phyloP scores from a whole-genome alignment of 2,329 filamentous ascomycete genomes.

The Scedosporium minutisporum region DNA sequence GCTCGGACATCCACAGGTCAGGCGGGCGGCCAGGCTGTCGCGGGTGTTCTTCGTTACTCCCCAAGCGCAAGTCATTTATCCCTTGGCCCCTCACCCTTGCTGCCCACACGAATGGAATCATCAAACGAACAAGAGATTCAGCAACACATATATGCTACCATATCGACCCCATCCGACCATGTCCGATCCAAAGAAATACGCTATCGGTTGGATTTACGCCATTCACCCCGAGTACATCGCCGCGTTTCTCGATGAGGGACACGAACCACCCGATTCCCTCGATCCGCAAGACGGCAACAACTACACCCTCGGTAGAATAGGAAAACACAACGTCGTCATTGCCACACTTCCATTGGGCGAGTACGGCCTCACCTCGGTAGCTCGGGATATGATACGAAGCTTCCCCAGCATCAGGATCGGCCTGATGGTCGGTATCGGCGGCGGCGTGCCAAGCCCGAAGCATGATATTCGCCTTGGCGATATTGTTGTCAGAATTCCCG shows the following conservation, averaged over 20 bases:
- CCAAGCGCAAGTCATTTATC: neutral
- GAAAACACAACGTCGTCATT: constrained; percentile 25
- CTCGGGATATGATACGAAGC: constrained; percentile 17
- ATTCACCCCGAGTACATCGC: constrained; percentile 25
- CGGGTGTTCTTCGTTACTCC: too few relatives aligned
- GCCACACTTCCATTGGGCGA: constrained; percentile 16
- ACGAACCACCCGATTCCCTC: constrained; percentile 18
- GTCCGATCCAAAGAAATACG: constrained; percentile 19
- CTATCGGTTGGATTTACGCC: constrained; percentile 35
- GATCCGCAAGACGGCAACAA: constrained; percentile 15
- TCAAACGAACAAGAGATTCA: too few relatives aligned
- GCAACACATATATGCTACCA: too few relatives aligned
- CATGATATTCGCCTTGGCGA: constrained; percentile 25
- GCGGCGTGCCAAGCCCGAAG: constrained; percentile 22
- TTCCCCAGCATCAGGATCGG: constrained; percentile 20
- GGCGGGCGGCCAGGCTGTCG: too few relatives aligned
- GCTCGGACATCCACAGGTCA: too few relatives aligned
- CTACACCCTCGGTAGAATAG: constrained; percentile 22
- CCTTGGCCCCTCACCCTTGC: neutral
- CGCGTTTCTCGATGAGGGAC: constrained; percentile 30
- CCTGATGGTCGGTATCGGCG: constrained; percentile 24
- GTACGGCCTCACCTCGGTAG: constrained; percentile 19
- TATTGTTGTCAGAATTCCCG: constrained; percentile 13
- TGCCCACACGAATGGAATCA: neutral
- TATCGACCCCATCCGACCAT: neutral